Evolutionary conservation across 192 early-diverging fungal genomes (phyloP).

Genomic region (Coemansia sp.): DNA sequence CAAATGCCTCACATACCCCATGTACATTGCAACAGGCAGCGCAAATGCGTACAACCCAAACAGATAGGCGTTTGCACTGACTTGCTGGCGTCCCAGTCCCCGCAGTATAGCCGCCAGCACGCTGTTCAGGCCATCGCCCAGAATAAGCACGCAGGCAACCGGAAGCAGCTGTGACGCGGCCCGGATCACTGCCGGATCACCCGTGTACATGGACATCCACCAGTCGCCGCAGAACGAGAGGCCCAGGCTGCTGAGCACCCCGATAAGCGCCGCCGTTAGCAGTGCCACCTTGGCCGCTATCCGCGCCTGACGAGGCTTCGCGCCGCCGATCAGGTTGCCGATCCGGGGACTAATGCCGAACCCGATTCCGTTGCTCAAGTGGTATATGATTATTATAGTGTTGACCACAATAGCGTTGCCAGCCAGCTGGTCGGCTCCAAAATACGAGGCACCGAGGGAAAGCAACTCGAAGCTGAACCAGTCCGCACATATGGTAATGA

Average conservation of each 20-base stretch:
- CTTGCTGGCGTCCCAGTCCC: slow-evolving; percentile 52
- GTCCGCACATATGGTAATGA: slow-evolving; percentile 76
- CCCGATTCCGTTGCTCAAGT: slow-evolving; percentile 71
- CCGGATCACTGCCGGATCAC: slow-evolving; percentile 64
- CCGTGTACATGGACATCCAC: slow-evolving; percentile 60
- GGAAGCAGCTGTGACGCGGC: slow-evolving; percentile 73
- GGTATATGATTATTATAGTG: slow-evolving; percentile 63
- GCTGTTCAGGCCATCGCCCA: slow-evolving; percentile 60
- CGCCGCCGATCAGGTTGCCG: slow-evolving; percentile 71
- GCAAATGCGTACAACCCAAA: slow-evolving; percentile 49
- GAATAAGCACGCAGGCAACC: slow-evolving; percentile 66
- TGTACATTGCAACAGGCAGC: slow-evolving; percentile 46
- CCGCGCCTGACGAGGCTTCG: slow-evolving; percentile 58
- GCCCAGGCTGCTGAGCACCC: slow-evolving; percentile 17
- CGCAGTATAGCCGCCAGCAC: slow-evolving; percentile 58
- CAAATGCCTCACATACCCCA: slow-evolving; percentile 34
- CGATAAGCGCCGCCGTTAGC: slow-evolving; percentile 57
- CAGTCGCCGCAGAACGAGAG: slow-evolving; percentile 17
- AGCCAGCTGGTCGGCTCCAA: slow-evolving; percentile 70
- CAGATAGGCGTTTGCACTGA: slow-evolving; percentile 48
- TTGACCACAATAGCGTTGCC: slow-evolving; percentile 73
- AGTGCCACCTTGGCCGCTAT: slow-evolving; percentile 60
- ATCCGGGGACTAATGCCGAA: slow-evolving; percentile 76
- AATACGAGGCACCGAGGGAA: slow-evolving; percentile 68
- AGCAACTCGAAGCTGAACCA: slow-evolving; percentile 79